Percentiles rank a stretch among this genome's conserved stretches.
Conservation (phyloP, 2,329 filamentous ascomycete species). For the Aureobasidium sp. region DNA sequence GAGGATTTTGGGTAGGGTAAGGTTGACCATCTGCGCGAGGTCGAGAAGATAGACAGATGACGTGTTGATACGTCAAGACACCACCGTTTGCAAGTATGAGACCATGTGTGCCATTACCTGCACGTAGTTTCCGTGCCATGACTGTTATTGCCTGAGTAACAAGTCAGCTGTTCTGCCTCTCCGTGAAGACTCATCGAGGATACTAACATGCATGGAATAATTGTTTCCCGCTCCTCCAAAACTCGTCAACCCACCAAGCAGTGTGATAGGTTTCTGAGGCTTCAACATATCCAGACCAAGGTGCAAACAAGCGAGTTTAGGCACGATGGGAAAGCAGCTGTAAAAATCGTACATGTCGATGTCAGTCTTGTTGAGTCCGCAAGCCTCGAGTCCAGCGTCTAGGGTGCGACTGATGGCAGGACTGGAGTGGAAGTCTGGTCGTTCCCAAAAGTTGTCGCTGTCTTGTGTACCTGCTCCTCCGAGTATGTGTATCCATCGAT, state of each 20-base stretch:
- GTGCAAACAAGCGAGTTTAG: conserved; percentile 70
- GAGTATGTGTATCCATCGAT: conserved; percentile 70
- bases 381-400: conserved; percentile 57
- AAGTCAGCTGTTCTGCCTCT: conserved; percentile 25
- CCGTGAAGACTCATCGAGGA: conserved; percentile 3
- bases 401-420: conserved; percentile 66
- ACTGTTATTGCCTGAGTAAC: conserved; percentile 53
- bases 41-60: conserved; percentile 60
- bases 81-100: conserved; percentile 73
- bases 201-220: conserved; percentile 71
- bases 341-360: conserved; percentile 72
- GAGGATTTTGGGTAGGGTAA: conserved; percentile 55
- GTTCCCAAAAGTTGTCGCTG: conserved; percentile 66
- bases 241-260: conserved; percentile 71
- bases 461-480: conserved; percentile 71
- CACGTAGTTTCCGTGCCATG: conserved; percentile 61
- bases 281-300: conserved; percentile 57
- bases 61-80: conserved; percentile 71
- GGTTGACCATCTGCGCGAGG: conserved; percentile 42
- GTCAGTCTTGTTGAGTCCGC: conserved; percentile 53
- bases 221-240: conserved; percentile 79
- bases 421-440: conserved; percentile 64
- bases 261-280: conserved; percentile 59
- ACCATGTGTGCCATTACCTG: conserved; percentile 52
- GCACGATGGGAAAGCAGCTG: conserved; percentile 75